A percentile compares a stretch with the other conserved stretches of the same genome.
These are phyloP conservation scores for Pulveroboletus sp. DNA, from an alignment of 768 basidiomycete species.

Conservation along the genomic window DNA sequence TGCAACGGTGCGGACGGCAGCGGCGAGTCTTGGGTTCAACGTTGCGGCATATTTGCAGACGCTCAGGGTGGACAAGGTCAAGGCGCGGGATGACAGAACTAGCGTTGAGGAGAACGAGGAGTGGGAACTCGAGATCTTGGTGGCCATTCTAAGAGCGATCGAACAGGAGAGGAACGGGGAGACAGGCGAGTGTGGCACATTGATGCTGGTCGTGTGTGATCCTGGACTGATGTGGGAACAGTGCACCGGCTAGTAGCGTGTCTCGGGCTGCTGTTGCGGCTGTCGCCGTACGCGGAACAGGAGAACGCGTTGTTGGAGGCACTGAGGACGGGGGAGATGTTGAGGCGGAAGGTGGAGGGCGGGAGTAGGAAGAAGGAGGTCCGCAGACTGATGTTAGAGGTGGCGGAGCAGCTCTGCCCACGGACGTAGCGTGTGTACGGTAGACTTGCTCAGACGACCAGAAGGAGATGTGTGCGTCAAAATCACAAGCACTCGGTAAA, in stretches of 20 bases:
- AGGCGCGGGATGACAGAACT: conserved; percentile 28
- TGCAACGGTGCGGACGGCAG: conserved; percentile 63
- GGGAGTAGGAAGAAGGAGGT: conserved; percentile 64
- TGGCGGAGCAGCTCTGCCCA: conserved; percentile 41
- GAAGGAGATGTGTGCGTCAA: too few species aligned
- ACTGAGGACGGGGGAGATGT: conserved; percentile 51
- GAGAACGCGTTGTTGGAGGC: conserved; percentile 62
- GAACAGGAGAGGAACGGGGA: conserved; percentile 75
- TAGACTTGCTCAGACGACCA: too few species aligned
- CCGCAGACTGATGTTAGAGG: conserved; percentile 60
- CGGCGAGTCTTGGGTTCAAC: conserved; percentile 81
- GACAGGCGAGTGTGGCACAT: conserved; percentile 51
- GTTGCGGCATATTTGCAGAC: conserved; percentile 63
- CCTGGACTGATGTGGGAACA: conserved; percentile 23
- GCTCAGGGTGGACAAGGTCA: conserved; percentile 43
- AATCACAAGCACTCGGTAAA: neutral
- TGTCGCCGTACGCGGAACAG: conserved; percentile 67
- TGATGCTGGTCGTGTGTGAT: neutral
- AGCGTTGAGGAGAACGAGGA: conserved; percentile 60
- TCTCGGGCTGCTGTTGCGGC: conserved; percentile 67
- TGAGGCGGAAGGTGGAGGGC: conserved; percentile 54
- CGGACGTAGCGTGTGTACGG: too few species aligned
- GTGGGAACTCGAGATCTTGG: conserved; percentile 81
- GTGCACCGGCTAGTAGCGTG: conserved; percentile 82
- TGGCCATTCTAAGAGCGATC: conserved; percentile 78